Conservation (phyloP, 306 rosid genomes). For the Vigna trinervia region DNA sequence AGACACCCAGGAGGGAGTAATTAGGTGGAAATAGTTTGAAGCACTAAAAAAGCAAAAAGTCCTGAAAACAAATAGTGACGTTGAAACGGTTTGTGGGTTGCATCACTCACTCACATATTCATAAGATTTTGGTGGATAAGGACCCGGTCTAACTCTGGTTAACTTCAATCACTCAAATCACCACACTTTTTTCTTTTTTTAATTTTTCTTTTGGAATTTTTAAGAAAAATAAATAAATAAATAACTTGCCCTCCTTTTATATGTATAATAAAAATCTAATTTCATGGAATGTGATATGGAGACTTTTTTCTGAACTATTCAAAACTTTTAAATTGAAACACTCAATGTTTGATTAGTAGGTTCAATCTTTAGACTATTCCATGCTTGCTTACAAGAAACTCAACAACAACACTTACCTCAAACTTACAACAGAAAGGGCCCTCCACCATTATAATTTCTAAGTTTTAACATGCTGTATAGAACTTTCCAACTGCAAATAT, state of each 20-base stretch:
- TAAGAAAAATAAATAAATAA: no score
- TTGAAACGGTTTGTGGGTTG: conserved; percentile 7
- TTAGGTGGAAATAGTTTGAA: neutral
- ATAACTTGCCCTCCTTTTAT: no score
- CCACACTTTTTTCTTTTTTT: neutral
- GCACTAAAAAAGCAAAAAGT: neutral
- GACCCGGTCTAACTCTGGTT: neutral
- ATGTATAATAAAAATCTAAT: neutral
- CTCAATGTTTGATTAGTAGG: neutral
- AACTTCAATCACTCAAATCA: neutral
- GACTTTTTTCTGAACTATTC: neutral
- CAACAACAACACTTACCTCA: neutral
- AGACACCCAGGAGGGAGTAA: no score
- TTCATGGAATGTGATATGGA: neutral
- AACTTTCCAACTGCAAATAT: no score
- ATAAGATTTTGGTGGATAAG: neutral
- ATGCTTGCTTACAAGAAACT: neutral
- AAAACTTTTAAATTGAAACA: conserved; percentile 9
- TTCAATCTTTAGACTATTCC: neutral
- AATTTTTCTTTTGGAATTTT: no score
- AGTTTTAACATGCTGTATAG: no score
- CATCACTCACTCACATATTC: neutral
- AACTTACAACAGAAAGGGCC: no score
- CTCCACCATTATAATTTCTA: no score
- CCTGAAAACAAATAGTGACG: neutral